Percentiles rank a stretch among this genome's conserved stretches.
These are phyloP conservation scores for Nicotiana paniculata DNA, from an alignment of 257 asterid species.

Conservation along the genomic window DNA sequence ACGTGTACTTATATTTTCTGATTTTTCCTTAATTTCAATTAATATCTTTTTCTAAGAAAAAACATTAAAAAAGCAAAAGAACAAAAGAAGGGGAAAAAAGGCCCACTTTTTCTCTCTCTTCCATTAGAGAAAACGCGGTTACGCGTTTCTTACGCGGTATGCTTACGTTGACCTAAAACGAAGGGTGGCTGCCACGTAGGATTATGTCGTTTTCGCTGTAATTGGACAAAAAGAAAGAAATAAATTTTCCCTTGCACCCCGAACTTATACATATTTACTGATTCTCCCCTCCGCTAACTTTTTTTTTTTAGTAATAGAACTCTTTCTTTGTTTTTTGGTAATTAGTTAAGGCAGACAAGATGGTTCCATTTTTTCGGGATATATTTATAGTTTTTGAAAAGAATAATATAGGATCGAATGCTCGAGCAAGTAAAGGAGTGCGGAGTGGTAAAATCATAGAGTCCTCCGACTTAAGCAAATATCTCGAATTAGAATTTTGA, in stretches of 20 bases:
- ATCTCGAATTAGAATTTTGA: no score
- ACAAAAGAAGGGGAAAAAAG: background rate
- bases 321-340: no score
- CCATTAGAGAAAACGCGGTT: constrained; percentile 9
- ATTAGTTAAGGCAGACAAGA: no score
- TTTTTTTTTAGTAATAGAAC: background rate
- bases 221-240: background rate
- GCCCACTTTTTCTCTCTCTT: background rate
- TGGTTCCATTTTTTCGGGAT: no score
- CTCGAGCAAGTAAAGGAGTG: no score
- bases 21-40: background rate
- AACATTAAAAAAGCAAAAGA: no score
- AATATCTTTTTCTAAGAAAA: background rate
- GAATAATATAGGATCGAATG: no score
- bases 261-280: no score
- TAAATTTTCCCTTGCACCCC: no score
- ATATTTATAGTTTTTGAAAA: no score
- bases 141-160: constrained; percentile 25
- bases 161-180: background rate
- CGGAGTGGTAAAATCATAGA: no score
- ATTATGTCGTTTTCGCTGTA: background rate
- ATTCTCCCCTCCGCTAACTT: background rate
- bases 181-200: background rate
- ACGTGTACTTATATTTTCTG: background rate
- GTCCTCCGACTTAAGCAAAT: no score